A percentile compares a stretch with the other conserved stretches of the same genome.
Conservation (phyloP, 2,329 filamentous ascomycete genomes). For the Fonsecaea multimorphosa region DNA sequence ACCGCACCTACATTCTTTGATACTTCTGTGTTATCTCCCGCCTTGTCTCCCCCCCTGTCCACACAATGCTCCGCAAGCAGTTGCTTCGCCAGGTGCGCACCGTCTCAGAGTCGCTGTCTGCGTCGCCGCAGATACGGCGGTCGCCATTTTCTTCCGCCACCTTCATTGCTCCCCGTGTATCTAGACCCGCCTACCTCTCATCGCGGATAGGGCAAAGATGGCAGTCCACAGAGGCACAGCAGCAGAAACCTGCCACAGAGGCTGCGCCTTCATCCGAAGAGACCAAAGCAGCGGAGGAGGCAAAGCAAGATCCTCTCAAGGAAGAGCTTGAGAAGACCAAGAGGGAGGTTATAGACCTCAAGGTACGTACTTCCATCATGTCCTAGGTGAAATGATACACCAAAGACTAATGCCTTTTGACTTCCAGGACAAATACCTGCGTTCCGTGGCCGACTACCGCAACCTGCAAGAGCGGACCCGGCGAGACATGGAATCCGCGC, state of each 20-base stretch:
- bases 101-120: constrained; percentile 42
- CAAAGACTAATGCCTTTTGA: constrained; percentile 7
- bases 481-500: constrained; percentile 84
- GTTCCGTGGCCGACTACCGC: constrained; percentile 93
- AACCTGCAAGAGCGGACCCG: constrained; percentile 95
- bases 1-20: neutral
- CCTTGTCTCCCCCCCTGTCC: neutral
- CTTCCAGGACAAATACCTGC: constrained; percentile 86
- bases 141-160: constrained; percentile 33
- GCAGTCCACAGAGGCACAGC: constrained; percentile 52
- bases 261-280: constrained; percentile 53
- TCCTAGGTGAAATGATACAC: neutral
- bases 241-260: constrained; percentile 41
- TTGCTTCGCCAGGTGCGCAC: constrained; percentile 51
- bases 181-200: constrained; percentile 43
- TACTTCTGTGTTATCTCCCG: neutral
- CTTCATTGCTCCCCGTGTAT: constrained; percentile 35
- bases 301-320: constrained; percentile 58
- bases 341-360: constrained; percentile 78
- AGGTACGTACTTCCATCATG: constrained; percentile 63
- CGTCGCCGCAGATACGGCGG: constrained; percentile 29
- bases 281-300: constrained; percentile 48
- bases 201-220: constrained; percentile 46
- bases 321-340: constrained; percentile 75
- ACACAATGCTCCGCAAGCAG: constrained; percentile 51